Evolutionary conservation across 208 protist species (phyloP), one percentile per base, ranked within the genome.

Genomic region (Borovskyia barvae): DNA sequence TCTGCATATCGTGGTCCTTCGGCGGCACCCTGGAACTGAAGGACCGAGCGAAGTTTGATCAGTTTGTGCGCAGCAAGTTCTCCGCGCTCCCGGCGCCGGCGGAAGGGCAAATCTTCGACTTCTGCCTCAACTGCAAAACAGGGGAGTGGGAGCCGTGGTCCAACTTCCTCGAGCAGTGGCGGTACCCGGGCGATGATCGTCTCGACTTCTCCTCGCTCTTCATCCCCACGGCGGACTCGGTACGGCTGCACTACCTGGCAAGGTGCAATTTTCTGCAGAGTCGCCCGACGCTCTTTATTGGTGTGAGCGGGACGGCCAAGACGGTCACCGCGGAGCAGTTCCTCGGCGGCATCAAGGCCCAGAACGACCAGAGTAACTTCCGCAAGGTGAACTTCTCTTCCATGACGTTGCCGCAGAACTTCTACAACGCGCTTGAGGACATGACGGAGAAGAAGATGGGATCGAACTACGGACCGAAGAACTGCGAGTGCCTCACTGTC

Each of bases 211-310:
- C 91, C 9, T 90, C 87, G 30, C 87, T 98, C 9, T 97, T 99
- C 57, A 97, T 99, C 54, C 97, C 97, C 8, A 99, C 97, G 8
- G 75, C 97, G 17, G 97, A 99, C 74, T 97, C 92, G n/a, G 87
- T 96, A 12, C 92, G 97, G 15, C 77, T 97, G 65, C 88, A 97
- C 68, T 98, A 91, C 75, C 72, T 99, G 30, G 68, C 97, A 17
- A 80, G 87, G 54, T 86, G 74, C 59, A 95, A 95, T 73, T 87
- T 87, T 51, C 67, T 90, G 39, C 92, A 97, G 69, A 61, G 62
- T 22, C 82, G 85, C 15, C 81, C 91, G 43, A 84, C 91, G 30
- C 73, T 98, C 19, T 75, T 98, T 43, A 93, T 96, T 48, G 96
- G 96, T 60, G 85, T 92, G 28, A 90, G 92, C 62, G 96, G 96